Evolutionary conservation across 495 filamentous ascomycete genomes (phyloP).

Genomic region (Parachaetomium inaequale): DNA sequence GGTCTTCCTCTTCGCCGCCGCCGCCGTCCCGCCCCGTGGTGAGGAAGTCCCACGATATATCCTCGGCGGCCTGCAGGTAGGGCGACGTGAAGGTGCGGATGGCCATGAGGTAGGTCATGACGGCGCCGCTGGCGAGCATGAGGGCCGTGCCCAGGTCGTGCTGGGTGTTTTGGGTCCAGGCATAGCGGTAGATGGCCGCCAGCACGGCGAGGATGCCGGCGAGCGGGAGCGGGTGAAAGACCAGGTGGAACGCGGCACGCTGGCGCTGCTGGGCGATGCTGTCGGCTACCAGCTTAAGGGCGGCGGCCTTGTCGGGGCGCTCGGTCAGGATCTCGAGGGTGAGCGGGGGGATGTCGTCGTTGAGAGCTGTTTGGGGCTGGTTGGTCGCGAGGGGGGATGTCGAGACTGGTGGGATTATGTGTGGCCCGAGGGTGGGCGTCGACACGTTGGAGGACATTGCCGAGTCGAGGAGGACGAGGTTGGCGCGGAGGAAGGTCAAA

Average conservation of each 20-base stretch:
- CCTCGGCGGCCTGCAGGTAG: slow-evolving; percentile 41
- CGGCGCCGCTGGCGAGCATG: slow-evolving; percentile 32
- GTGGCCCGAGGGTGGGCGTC: slow-evolving; percentile 42
- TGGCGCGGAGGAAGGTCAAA: slow-evolving; percentile 55
- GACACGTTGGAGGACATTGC: slow-evolving; percentile 40
- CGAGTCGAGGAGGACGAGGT: slow-evolving; percentile 50
- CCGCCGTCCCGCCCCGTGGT: slow-evolving; percentile 25
- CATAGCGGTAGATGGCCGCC: slow-evolving; percentile 35
- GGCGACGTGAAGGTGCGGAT: slow-evolving; percentile 42
- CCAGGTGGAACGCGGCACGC: slow-evolving; percentile 33
- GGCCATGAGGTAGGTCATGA: slow-evolving; percentile 40
- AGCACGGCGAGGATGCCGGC: slow-evolving; percentile 28
- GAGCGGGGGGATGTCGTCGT: slow-evolving; percentile 40
- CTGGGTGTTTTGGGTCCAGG: slow-evolving; percentile 23
- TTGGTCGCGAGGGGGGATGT: background rate
- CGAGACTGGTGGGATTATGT: slow-evolving; percentile 15
- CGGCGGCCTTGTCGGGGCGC: slow-evolving; percentile 40
- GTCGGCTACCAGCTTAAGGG: slow-evolving; percentile 44
- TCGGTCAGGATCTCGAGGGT: slow-evolving; percentile 35
- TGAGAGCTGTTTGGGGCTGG: slow-evolving; percentile 28
- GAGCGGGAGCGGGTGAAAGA: slow-evolving; percentile 42
- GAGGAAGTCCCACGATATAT: slow-evolving; percentile 37
- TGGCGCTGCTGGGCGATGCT: slow-evolving; percentile 48
- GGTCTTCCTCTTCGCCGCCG: slow-evolving; percentile 37
- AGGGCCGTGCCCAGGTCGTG: slow-evolving; percentile 37